A percentile compares a stretch with the other conserved stretches of the same genome.
phyloP scores from a whole-genome alignment of 345 rosid genomes.

The Corymbia maculata region DNA sequence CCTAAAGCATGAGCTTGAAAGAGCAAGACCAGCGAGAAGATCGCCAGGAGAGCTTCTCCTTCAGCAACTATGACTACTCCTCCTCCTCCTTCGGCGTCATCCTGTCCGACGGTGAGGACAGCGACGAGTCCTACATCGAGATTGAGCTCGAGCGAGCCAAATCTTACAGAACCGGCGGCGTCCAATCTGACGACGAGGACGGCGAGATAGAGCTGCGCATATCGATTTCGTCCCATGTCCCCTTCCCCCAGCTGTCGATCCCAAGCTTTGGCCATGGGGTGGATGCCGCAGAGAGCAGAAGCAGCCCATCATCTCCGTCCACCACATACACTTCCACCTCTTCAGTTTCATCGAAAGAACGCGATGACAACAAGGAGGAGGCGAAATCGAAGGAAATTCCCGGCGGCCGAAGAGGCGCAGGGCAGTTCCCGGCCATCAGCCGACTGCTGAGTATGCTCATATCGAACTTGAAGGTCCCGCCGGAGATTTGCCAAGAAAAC shows the following conservation, averaged over 20 bases:
- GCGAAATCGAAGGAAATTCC: neutral
- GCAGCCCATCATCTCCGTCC: neutral
- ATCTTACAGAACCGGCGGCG: too few species aligned
- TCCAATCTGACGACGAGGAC: neutral
- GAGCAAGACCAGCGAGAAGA: constrained; percentile 2
- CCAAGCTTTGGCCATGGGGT: neutral
- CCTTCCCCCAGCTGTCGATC: neutral
- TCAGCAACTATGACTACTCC: constrained; percentile 2
- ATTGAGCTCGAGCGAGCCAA: constrained; percentile 14
- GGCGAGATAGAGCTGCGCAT: constrained; percentile 10
- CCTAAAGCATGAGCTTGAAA: neutral
- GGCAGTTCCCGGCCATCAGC: constrained; percentile 9
- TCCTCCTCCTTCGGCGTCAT: neutral
- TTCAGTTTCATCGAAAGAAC: neutral
- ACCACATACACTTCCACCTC: neutral
- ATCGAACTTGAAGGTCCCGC: neutral
- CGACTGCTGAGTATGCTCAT: neutral
- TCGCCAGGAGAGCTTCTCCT: constrained; percentile 9
- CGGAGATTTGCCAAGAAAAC: neutral
- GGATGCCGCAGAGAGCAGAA: neutral
- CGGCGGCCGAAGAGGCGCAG: neutral
- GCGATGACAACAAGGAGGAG: neutral
- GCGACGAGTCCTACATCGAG: constrained; percentile 24
- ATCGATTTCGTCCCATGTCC: constrained; percentile 17
- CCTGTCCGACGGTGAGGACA: constrained; percentile 5